Base-by-base conservation (phyloP, 306 rosid genomes). In the Fragaria ananassa region DNA sequence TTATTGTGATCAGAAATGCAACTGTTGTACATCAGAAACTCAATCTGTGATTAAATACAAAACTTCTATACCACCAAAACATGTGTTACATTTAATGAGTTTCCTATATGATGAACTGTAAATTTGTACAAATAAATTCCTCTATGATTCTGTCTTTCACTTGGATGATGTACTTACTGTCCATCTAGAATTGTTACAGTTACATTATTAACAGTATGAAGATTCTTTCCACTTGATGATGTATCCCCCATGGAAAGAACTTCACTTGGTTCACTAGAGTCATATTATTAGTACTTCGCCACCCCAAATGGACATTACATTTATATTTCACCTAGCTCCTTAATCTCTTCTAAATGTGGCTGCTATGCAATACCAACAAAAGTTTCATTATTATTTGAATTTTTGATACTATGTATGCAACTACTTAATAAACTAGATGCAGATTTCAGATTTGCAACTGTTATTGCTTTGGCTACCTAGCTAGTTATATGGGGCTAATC, bases 121-220 rank as follows among this genome's bases (percentile, higher is more conserved):
- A 39, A 39, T 39, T 39, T 56, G 14, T 56, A 56, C 31, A 56
- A 21, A 21, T n/a, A 21, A 56, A 56, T 56, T 56, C 31, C 34
- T 23, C 27, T 23, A 56, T 51, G 60, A 53, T 31, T 53, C 57
- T 51, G 21, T 57, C 29, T 23, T n/a, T 19, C 6, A 57, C 34
- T 57, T 8, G 15, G 12, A 57, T 10, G 15, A 23, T 9, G 27
- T 8, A 54, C 34, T 83, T 75, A 29, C 78, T 81, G 4, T 47
- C 57, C 66, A 60, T 27, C 44, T 13, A 83, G 8, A n/a, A 14
- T 27, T 49, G 81, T 75, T n/a, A 79, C 50, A 4, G 81, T 79
- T 15, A 75, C 35, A 23, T 71, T 75, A 35, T 73, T 79, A 19
- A 63, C 68, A n/a, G 50, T 50, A 8, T 70, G 54, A 19, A 46